phyloP scores from a whole-genome alignment of 2,329 filamentous ascomycete genomes.

The Gyromitra esculenta region DNA sequence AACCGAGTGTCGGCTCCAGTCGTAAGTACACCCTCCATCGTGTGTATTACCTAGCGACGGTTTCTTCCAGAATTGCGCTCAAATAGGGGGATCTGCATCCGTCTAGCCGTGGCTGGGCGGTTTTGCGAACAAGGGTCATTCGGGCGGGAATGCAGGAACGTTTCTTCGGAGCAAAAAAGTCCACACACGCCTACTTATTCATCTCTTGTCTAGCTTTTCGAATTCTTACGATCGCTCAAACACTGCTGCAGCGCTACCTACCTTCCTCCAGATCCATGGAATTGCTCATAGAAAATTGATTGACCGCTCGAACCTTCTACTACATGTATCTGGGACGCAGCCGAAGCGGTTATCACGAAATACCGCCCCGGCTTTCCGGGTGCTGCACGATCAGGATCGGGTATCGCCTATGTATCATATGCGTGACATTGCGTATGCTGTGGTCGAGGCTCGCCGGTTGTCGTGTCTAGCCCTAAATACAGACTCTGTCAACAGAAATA shows the following conservation, averaged over 20 bases:
- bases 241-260: background rate
- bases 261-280: background rate
- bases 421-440: background rate
- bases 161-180: background rate
- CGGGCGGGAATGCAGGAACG: constrained; percentile 33
- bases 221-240: constrained; percentile 18
- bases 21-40: background rate
- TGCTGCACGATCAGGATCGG: background rate
- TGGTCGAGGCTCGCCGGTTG: background rate
- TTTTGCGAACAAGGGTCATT: constrained; percentile 3
- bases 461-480: constrained; percentile 2
- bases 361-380: background rate
- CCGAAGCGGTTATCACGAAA: constrained; percentile 2
- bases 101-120: background rate
- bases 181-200: background rate
- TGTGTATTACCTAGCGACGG: background rate
- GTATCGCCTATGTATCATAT: constrained; percentile 6
- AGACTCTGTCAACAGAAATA: background rate
- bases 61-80: constrained; percentile 11
- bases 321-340: constrained; percentile 4
- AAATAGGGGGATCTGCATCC: constrained; percentile 28
- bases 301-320: background rate
- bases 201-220: background rate
- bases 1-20: constrained; percentile 4
- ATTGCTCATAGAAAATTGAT: background rate